Base-by-base conservation (phyloP, 2,329 filamentous ascomycete genomes). In the Sclerotinia minor region DNA sequence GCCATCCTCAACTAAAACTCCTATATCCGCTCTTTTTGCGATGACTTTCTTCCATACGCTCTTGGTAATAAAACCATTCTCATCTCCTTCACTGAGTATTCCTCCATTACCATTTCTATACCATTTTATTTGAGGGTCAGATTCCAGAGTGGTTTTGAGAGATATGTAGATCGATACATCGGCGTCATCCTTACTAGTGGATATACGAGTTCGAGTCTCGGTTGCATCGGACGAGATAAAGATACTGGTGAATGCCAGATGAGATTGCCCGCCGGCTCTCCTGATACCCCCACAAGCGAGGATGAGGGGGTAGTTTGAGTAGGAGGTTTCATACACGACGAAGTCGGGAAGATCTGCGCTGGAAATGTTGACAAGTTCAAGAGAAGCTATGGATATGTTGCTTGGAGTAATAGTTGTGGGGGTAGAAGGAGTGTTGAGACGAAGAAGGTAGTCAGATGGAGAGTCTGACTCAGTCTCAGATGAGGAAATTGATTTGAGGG, bases 271-370 rank as follows among this genome's bases (percentile, higher is more conserved):
- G 9, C 79, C 79, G n/a, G 80, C 79, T 26, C 76, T 76, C 67
- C 78, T 78, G 72, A 82, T 81, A 61, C 75, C 75, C 17, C 79
- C 79, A 4, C 76, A 77, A 7, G 79, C 77, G 19, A 81, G 73
- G 53, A 82, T 79, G 26, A 81, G 77, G 0, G 80, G 79, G 71
- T 82, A 82, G 64, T 79, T 79, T 65, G 80, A 76, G 74, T 81
- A 82, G 2, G 80, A 79, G 9, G 80, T 81, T 73, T 81, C 80
- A 73, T 81, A 81, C 66, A 81, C 77, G 69, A 81, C 75, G 53
- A 80, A 77, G 54, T 80, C 79, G 13, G 80, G 80, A 6, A 81
- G 75, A 63, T 80, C 75, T 55, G 77, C 75, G 52, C 75, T 71
- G 7, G 73, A 78, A 50, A 78, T 69, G 57, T 75, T 77, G 47